These are phyloP conservation scores for Melaleuca quinquenervia DNA, from an alignment of 345 rosid genomes.

Conservation along the genomic window DNA sequence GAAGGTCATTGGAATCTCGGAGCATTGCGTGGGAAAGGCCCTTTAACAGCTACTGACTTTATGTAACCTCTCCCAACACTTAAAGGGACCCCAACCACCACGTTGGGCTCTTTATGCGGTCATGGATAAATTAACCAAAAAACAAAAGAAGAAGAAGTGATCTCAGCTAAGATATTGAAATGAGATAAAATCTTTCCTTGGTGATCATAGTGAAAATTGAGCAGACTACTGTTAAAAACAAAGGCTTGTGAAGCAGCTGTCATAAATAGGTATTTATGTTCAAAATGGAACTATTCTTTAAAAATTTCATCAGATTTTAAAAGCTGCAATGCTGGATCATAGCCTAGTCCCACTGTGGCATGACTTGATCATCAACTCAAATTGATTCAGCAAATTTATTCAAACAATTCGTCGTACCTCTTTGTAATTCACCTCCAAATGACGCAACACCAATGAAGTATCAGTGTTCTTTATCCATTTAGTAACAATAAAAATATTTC, in stretches of 20 bases:
- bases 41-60: background rate
- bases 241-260: background rate
- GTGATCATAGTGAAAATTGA: background rate
- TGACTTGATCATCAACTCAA: background rate
- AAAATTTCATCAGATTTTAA: background rate
- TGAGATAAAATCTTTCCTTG: background rate
- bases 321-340: background rate
- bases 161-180: background rate
- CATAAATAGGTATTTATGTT: background rate
- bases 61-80: background rate
- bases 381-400: background rate
- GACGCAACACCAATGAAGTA: conserved; percentile 57
- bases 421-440: conserved; percentile 58
- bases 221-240: background rate
- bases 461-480: conserved; percentile 50
- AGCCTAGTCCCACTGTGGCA: background rate
- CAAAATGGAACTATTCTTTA: background rate
- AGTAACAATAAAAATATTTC: conserved; percentile 41
- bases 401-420: conserved; percentile 34
- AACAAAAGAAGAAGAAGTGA: background rate
- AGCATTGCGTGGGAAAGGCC: background rate
- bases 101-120: background rate
- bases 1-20: background rate
- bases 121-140: background rate
- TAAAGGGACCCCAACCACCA: background rate